phyloP scores from a whole-genome alignment of 108 stramenopile genomes.

The Pseudonitzschia delicatissima region DNA sequence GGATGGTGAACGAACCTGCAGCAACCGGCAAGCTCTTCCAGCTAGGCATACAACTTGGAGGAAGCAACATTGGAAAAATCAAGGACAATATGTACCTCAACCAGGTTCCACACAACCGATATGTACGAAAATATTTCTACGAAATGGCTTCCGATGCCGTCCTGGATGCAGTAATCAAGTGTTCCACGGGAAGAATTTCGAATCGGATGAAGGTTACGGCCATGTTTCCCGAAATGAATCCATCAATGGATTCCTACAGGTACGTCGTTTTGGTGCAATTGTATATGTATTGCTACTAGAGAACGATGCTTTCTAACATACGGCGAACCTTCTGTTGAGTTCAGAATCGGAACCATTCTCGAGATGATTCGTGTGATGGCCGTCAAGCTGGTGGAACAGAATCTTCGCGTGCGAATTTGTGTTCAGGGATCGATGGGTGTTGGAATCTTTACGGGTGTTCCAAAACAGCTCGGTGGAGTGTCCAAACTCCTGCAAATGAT shows the following conservation, averaged over 20 bases:
- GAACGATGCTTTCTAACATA: background rate
- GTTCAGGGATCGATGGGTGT: slow-evolving; percentile 86
- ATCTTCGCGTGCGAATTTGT: slow-evolving; percentile 77
- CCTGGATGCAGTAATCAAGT: slow-evolving; percentile 64
- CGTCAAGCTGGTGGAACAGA: slow-evolving; percentile 72
- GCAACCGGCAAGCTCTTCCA: slow-evolving; percentile 82
- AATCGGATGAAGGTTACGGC: slow-evolving; percentile 76
- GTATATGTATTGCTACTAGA: background rate
- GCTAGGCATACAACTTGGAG: slow-evolving; percentile 74
- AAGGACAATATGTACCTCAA: slow-evolving; percentile 77
- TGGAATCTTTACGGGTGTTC: slow-evolving; percentile 81
- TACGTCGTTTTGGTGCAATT: slow-evolving; percentile 10
- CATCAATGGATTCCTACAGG: slow-evolving; percentile 82
- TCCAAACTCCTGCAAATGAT: slow-evolving; percentile 72
- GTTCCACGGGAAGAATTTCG: slow-evolving; percentile 57
- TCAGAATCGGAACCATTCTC: slow-evolving; percentile 76
- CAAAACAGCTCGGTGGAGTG: slow-evolving; percentile 80
- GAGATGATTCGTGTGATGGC: slow-evolving; percentile 72
- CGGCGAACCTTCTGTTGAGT: background rate
- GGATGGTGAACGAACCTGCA: slow-evolving; percentile 57
- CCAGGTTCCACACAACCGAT: slow-evolving; percentile 87
- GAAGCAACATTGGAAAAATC: slow-evolving; percentile 45
- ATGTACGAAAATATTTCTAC: slow-evolving; percentile 81
- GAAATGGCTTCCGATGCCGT: slow-evolving; percentile 69
- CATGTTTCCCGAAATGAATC: slow-evolving; percentile 89